Evolutionary conservation across 768 basidiomycete genomes (phyloP), one percentile per base, ranked within the genome.

Genomic region (Mycena vitilis): DNA sequence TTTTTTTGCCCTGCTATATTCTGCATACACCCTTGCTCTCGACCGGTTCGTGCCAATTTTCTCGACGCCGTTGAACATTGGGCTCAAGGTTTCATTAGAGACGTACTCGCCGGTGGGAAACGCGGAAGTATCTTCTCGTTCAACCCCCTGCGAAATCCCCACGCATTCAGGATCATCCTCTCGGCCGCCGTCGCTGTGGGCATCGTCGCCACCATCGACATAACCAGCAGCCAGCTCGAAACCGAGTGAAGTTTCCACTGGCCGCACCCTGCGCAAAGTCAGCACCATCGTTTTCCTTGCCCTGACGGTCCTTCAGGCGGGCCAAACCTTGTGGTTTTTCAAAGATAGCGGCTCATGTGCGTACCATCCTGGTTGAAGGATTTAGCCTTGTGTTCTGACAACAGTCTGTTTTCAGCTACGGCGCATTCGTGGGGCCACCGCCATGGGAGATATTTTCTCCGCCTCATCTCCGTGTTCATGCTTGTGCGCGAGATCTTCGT

Each of bases 261-360:
- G 78, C 5, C 53, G 63, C 16, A 70, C 67, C 13, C 73, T 82
- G 7, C 76, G 76, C 62, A 76, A 75, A 72, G 78, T 71, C 36
- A 77, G 83, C 75, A 77, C 75, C 2, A 55, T 75, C 30, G 73
- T 84, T 20, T 82, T 83, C 74, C 73, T 83, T 5, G 74, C 75
- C 40, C 73, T 84, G 13, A 82, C 82, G 5, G 54, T 75, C 25
- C 49, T 82, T 6, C 75, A 80, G 54, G 77, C 70, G 16, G 66
- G 75, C 34, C 79, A 79, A 54, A 79, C 82, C 4, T 4, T 30
- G 4, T 55, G 42, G 45, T 60, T 55, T 53, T 61, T 66, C 59
- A 20, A 9, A 7, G 44, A 40, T n/a, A 4, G 2, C 1, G 16
- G 36, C 36, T 16, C 20, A 15, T 47, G 62, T 63, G 44, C 42